Percentiles rank a stretch among this genome's conserved stretches.
Conservation (phyloP, 345 rosid genomes). For the Arabidopsis suecica region DNA sequence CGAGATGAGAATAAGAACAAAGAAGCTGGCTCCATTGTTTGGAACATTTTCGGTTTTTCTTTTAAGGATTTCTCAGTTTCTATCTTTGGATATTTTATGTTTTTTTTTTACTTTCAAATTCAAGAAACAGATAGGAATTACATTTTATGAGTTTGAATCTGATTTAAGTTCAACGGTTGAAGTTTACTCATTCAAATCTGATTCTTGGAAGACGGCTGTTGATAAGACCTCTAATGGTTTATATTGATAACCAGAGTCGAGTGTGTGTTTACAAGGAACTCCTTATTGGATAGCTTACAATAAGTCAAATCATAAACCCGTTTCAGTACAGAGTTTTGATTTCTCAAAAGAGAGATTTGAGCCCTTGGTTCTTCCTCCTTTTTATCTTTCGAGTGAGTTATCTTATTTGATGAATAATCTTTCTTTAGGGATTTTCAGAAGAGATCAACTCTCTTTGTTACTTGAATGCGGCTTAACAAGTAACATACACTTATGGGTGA, state of each 20-base stretch:
- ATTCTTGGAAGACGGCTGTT: not conserved
- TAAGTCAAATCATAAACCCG: not conserved
- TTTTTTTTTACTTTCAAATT: too few relatives aligned
- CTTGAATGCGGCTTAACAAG: not conserved
- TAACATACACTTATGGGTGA: not conserved
- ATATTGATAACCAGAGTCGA: not conserved
- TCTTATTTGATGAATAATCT: not conserved
- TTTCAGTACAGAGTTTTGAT: not conserved
- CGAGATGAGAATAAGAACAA: not conserved
- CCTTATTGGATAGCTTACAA: not conserved
- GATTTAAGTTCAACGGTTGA: not conserved
- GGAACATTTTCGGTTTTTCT: too few relatives aligned
- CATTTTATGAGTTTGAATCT: too few relatives aligned
- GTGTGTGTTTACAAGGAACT: conserved; percentile 5
- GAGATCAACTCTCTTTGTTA: conserved; percentile 1
- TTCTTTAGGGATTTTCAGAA: not conserved
- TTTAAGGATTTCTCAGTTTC: too few relatives aligned
- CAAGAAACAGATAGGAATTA: too few relatives aligned
- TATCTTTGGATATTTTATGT: too few relatives aligned
- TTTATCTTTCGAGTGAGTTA: not conserved
- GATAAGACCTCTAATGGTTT: not conserved
- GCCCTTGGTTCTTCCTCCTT: not conserved
- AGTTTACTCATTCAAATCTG: not conserved
- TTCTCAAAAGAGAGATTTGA: not conserved
- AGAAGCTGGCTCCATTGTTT: not conserved